Conservation (phyloP, 2,329 filamentous ascomycete species). For the Cercospora beticola region DNA sequence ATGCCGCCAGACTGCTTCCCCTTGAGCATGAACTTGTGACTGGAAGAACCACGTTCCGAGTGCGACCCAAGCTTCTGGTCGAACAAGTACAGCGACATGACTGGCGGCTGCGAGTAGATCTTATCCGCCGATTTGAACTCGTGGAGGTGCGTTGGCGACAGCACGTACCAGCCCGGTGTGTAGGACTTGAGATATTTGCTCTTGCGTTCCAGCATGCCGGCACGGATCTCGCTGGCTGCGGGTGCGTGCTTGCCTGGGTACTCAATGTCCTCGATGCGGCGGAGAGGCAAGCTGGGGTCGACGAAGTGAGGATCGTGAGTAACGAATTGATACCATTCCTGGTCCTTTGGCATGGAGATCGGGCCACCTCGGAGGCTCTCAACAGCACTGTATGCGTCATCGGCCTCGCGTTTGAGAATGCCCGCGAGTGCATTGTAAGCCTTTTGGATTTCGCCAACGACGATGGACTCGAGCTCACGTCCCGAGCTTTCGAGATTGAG, state of each 20-base stretch:
- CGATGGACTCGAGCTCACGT: constrained; percentile 90
- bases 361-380: constrained; percentile 82
- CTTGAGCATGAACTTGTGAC: constrained; percentile 97
- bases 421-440: constrained; percentile 92
- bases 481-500: constrained; percentile 92
- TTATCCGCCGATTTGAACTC: constrained; percentile 99
- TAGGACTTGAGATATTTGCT: constrained; percentile 99
- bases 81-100: constrained; percentile 93
- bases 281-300: constrained; percentile 75
- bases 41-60: constrained; percentile 76
- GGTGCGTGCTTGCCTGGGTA: constrained; percentile 90
- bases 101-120: constrained; percentile 73
- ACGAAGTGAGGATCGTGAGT: constrained; percentile 80
- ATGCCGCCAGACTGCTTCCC: constrained; percentile 89
- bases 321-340: constrained; percentile 86
- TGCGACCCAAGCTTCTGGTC: constrained; percentile 95
- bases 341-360: constrained; percentile 88
- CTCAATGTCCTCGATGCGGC: constrained; percentile 76
- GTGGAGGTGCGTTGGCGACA: constrained; percentile 94
- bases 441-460: constrained; percentile 96
- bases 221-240: constrained; percentile 78
- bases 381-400: constrained; percentile 72
- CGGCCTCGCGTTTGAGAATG: constrained; percentile 87
- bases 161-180: constrained; percentile 92
- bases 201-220: constrained; percentile 91